Percentiles rank a stretch among this genome's conserved stretches.
Evolutionary conservation across 108 stramenopile genomes (phyloP).

Genomic region (Epipyxis sp.): DNA sequence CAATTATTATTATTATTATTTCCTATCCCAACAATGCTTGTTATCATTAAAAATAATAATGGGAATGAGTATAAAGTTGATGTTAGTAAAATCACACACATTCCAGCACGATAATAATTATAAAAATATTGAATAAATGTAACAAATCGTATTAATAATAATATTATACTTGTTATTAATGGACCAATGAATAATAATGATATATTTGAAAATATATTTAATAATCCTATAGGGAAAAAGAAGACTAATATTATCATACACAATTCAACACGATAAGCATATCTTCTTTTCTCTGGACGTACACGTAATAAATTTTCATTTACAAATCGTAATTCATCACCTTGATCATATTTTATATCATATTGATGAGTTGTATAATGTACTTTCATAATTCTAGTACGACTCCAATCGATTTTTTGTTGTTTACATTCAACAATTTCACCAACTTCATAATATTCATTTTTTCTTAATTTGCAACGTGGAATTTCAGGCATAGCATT

Average conservation of each 20-base stretch:
- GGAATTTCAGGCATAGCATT: background rate
- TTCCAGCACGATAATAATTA: background rate
- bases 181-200: background rate
- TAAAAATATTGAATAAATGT: background rate
- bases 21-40: background rate
- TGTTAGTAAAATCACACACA: background rate
- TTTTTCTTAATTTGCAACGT: background rate
- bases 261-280: constrained; percentile 28
- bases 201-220: background rate
- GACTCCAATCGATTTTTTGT: constrained; percentile 8
- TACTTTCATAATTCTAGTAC: constrained; percentile 1
- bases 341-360: constrained; percentile 28
- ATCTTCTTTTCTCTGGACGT: constrained; percentile 6
- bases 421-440: constrained; percentile 26
- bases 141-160: constrained; percentile 18
- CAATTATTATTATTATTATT: background rate
- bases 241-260: background rate
- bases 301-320: background rate
- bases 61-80: background rate
- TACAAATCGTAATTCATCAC: constrained; percentile 30
- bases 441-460: constrained; percentile 17
- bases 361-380: background rate
- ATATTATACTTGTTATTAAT: background rate
- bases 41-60: background rate
- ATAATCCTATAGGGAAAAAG: constrained; percentile 17